phyloP scores from a whole-genome alignment of 257 asterid species.

The Solanum dulcamara region DNA sequence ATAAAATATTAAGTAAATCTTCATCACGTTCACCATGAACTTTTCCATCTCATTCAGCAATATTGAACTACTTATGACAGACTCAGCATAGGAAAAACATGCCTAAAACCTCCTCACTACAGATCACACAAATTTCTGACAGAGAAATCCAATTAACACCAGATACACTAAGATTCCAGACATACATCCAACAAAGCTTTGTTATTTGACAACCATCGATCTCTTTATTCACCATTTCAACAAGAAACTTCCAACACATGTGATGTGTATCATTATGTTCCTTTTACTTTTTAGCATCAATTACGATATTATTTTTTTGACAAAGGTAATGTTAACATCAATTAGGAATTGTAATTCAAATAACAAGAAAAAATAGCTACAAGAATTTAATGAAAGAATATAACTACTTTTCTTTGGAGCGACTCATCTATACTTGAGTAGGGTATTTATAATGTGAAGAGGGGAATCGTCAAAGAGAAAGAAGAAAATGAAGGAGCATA shows the following conservation, averaged over 20 bases:
- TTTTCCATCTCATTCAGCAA: neutral
- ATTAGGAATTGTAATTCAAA: neutral
- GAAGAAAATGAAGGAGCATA: neutral
- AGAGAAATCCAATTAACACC: neutral
- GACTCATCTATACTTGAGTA: neutral
- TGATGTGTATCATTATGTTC: neutral
- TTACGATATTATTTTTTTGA: neutral
- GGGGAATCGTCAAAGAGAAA: neutral
- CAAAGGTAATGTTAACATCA: neutral
- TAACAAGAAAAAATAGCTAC: neutral
- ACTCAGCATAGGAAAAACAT: neutral
- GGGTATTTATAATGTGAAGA: neutral
- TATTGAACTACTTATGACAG: neutral
- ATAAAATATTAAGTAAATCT: neutral
- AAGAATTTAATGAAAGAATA: neutral
- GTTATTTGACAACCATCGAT: neutral
- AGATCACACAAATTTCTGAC: neutral
- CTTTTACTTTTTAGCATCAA: neutral
- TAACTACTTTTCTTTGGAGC: neutral
- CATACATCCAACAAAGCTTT: neutral
- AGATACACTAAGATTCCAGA: neutral
- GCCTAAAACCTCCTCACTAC: neutral
- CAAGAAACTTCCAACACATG: neutral
- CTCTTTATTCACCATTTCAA: neutral
- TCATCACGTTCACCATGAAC: neutral